Evolutionary conservation across 352 stramenopile genomes (phyloP).

Genomic region (Globisporangium splendens): DNA sequence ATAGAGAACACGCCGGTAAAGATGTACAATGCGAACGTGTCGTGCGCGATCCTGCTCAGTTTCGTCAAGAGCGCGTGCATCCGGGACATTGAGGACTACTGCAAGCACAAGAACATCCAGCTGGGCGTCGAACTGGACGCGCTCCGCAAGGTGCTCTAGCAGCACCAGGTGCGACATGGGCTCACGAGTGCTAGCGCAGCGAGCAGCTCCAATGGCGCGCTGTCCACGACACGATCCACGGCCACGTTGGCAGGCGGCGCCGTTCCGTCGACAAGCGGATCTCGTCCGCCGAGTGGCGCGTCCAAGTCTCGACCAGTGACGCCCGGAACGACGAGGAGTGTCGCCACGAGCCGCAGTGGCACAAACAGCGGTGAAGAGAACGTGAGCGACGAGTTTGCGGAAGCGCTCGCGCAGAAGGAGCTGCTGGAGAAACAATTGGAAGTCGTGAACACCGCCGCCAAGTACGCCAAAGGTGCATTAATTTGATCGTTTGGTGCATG

Average conservation of each 20-base stretch:
- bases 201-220: constrained; percentile 3
- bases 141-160: constrained; percentile 28
- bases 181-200: constrained; percentile 6
- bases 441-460: constrained; percentile 39
- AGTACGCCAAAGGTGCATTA: constrained; percentile 43
- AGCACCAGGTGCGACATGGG: constrained; percentile 13
- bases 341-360: not conserved
- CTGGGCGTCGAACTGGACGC: constrained; percentile 71
- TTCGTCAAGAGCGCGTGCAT: constrained; percentile 65
- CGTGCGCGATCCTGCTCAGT: constrained; percentile 62
- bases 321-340: constrained; percentile 5
- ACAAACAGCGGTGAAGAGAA: constrained; percentile 9
- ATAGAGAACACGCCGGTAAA: constrained; percentile 49
- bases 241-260: constrained; percentile 6
- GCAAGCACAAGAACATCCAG: constrained; percentile 76
- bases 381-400: constrained; percentile 21
- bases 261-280: not conserved
- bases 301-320: constrained; percentile 12
- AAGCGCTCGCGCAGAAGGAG: constrained; percentile 30
- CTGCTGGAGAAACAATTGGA: constrained; percentile 47
- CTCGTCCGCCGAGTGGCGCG: constrained; percentile 15
- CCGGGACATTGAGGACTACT: constrained; percentile 66
- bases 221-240: constrained; percentile 11
- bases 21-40: constrained; percentile 79
- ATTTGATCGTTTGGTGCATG: not conserved